These are phyloP conservation scores for Coffea humblotiana DNA, from an alignment of 305 asterid species.

Conservation along the genomic window DNA sequence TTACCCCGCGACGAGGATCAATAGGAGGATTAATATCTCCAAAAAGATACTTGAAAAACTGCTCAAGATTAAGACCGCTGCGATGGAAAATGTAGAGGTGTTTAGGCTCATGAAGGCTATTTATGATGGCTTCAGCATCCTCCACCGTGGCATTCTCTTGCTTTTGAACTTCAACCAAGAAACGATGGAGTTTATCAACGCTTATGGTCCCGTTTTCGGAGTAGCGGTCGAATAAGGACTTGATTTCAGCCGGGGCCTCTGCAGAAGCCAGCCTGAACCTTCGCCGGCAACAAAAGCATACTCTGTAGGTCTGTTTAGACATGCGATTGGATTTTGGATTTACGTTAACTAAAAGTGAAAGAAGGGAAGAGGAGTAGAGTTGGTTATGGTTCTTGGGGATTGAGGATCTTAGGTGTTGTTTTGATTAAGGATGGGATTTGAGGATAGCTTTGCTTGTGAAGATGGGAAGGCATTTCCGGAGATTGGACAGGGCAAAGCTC, in stretches of 20 bases:
- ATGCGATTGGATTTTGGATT: slow-evolving; percentile 16
- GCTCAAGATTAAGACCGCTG: slow-evolving; percentile 55
- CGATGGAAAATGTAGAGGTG: slow-evolving; percentile 60
- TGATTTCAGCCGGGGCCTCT: slow-evolving; percentile 75
- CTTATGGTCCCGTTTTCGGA: slow-evolving; percentile 69
- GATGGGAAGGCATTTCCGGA: slow-evolving; percentile 4
- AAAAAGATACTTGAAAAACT: slow-evolving; percentile 68
- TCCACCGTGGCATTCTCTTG: slow-evolving; percentile 62
- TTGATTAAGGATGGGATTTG: background rate
- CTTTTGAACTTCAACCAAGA: slow-evolving; percentile 72
- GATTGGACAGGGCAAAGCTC: too few species aligned
- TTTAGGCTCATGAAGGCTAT: slow-evolving; percentile 37
- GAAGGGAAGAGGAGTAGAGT: background rate
- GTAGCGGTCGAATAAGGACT: slow-evolving; percentile 46
- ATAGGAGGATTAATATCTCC: slow-evolving; percentile 70
- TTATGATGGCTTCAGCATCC: slow-evolving; percentile 64
- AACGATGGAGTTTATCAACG: slow-evolving; percentile 49
- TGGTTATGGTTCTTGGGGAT: background rate
- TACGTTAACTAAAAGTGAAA: too few species aligned
- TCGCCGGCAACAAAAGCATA: slow-evolving; percentile 92
- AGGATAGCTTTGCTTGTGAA: slow-evolving; percentile 9
- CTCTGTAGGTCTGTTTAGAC: slow-evolving; percentile 79
- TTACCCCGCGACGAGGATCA: slow-evolving; percentile 64
- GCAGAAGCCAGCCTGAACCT: slow-evolving; percentile 67
- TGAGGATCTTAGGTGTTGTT: background rate